phyloP scores from a whole-genome alignment of 768 basidiomycete genomes.

The Astraeus odoratus region DNA sequence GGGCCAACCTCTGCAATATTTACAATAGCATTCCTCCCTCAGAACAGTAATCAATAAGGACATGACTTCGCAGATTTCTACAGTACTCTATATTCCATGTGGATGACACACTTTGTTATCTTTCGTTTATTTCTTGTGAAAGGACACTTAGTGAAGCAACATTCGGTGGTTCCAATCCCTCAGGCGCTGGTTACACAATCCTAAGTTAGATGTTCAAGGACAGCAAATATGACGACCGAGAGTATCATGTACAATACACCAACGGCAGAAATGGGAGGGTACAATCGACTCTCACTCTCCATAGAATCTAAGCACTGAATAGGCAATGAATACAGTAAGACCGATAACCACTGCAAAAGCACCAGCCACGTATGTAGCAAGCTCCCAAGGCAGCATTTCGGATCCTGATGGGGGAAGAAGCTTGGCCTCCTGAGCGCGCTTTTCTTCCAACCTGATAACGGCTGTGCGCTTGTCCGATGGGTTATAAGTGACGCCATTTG shows the following conservation, averaged over 20 bases:
- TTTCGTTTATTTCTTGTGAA: too few species aligned
- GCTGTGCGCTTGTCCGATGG: constrained; percentile 49
- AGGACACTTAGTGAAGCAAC: too few species aligned
- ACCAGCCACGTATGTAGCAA: constrained; percentile 23
- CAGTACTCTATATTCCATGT: too few species aligned
- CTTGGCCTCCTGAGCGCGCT: constrained; percentile 31
- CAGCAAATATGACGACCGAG: too few species aligned
- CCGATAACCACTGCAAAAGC: constrained; percentile 21
- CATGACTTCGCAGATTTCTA: too few species aligned
- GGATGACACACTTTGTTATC: too few species aligned
- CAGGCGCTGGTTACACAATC: too few species aligned
- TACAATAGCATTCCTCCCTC: constrained; percentile 1
- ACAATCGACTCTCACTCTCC: too few species aligned
- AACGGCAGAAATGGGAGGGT: too few species aligned
- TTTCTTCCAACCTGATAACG: constrained; percentile 40
- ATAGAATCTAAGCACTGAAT: constrained; percentile 17
- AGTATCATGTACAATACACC: too few species aligned
- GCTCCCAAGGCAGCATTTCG: constrained; percentile 22
- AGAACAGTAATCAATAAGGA: background rate
- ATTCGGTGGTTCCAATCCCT: too few species aligned
- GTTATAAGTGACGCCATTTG: constrained; percentile 32
- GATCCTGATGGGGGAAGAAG: constrained; percentile 8
- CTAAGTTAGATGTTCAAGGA: too few species aligned
- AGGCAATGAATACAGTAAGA: constrained; percentile 19
- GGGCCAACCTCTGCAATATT: constrained; percentile 1